phyloP scores from a whole-genome alignment of 75 land plant species.

The Gnetum montanum region DNA sequence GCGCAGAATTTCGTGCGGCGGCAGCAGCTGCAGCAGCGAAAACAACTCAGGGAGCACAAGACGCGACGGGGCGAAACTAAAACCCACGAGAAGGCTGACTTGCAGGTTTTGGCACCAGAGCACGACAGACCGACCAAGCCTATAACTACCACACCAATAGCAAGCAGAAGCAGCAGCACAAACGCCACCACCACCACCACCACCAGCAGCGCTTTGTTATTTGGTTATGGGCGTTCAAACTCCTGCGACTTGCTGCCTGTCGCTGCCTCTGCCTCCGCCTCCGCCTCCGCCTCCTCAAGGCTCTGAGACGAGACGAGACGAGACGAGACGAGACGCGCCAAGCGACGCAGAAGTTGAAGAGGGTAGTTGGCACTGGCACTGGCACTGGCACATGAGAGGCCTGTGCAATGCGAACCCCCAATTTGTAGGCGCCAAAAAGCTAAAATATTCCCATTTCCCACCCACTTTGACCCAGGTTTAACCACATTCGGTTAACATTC shows the following conservation, averaged over 20 bases:
- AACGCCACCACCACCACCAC: no score
- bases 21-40: neutral
- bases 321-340: neutral
- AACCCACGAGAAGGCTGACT: neutral
- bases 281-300: neutral
- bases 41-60: neutral
- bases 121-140: no score
- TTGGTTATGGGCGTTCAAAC: no score
- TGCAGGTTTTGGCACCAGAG: neutral
- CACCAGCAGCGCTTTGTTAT: no score
- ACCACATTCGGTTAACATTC: no score
- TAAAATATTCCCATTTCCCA: neutral
- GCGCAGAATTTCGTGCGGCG: neutral
- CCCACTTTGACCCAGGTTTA: no score
- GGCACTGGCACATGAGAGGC: neutral
- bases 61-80: neutral
- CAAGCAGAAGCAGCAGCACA: no score
- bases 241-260: no score
- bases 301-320: neutral
- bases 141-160: no score
- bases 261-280: no score
- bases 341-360: neutral
- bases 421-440: conserved; percentile 5
- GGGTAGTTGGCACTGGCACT: neutral
- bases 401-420: neutral